phyloP scores from a whole-genome alignment of 352 stramenopile species.

The Globisporangium barbulae region DNA sequence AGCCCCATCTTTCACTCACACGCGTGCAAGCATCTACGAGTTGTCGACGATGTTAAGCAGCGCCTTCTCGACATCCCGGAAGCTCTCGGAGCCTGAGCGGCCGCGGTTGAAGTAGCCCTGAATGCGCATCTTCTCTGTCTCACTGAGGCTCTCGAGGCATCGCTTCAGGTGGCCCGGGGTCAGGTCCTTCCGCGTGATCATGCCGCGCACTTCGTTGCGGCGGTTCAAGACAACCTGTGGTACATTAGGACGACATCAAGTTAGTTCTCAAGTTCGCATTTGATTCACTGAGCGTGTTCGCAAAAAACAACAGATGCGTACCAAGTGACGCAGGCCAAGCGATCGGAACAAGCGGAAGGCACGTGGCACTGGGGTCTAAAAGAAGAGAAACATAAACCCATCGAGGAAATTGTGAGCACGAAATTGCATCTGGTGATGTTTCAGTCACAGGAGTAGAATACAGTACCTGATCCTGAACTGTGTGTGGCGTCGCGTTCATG shows the following conservation, averaged over 20 bases:
- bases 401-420: background rate
- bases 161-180: conserved; percentile 79
- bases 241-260: background rate
- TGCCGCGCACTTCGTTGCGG: conserved; percentile 89
- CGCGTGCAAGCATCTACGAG: conserved; percentile 35
- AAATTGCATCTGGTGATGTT: background rate
- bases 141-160: conserved; percentile 71
- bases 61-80: conserved; percentile 82
- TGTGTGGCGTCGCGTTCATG: conserved; percentile 96
- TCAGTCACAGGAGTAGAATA: background rate
- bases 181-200: conserved; percentile 88
- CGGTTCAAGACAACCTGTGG: conserved; percentile 88
- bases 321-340: conserved; percentile 94
- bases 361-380: conserved; percentile 26
- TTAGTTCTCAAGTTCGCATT: conserved; percentile 79
- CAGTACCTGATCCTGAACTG: conserved; percentile 94
- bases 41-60: conserved; percentile 83
- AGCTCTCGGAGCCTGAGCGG: conserved; percentile 60
- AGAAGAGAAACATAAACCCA: conserved; percentile 18
- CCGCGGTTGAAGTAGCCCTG: conserved; percentile 83
- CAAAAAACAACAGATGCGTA: conserved; percentile 12
- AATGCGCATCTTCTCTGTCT: conserved; percentile 79
- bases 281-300: conserved; percentile 48
- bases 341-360: conserved; percentile 97
- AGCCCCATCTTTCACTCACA: background rate